Evolutionary conservation across 345 rosid genomes (phyloP).

Genomic region (Xanthoceras sorbifolium): DNA sequence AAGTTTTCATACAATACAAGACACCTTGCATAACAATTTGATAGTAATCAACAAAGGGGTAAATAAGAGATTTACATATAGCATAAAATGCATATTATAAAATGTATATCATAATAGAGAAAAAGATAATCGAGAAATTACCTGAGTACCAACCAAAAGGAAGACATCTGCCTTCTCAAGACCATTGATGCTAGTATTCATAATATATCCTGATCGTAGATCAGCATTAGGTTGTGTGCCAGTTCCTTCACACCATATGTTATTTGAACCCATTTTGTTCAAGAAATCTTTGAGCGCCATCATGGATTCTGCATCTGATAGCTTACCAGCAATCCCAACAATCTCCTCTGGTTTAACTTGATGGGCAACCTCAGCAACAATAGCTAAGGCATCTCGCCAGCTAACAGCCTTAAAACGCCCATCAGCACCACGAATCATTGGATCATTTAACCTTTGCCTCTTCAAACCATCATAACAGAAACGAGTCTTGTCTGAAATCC

Average conservation of each 20-base stretch:
- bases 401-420: constrained; percentile 87
- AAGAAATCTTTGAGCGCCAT: constrained; percentile 93
- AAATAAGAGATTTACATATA: not conserved
- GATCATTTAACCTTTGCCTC: constrained; percentile 98
- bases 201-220: constrained; percentile 82
- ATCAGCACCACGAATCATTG: constrained; percentile 93
- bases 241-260: constrained; percentile 94
- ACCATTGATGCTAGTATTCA: constrained; percentile 86
- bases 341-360: constrained; percentile 84
- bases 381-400: constrained; percentile 96
- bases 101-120: not conserved
- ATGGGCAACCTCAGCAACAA: constrained; percentile 80
- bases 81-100: not conserved
- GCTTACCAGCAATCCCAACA: constrained; percentile 87
- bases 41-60: not conserved
- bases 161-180: constrained; percentile 94
- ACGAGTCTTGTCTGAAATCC: constrained; percentile 99
- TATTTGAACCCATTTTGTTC: constrained; percentile 93
- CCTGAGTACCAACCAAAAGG: constrained; percentile 97
- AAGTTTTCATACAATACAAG: not conserved
- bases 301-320: constrained; percentile 99
- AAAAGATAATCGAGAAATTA: constrained; percentile 27
- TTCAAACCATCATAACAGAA: constrained; percentile 95
- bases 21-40: not conserved
- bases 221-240: constrained; percentile 79